phyloP scores from a whole-genome alignment of 352 stramenopile species.

The Pythium brachiatum region DNA sequence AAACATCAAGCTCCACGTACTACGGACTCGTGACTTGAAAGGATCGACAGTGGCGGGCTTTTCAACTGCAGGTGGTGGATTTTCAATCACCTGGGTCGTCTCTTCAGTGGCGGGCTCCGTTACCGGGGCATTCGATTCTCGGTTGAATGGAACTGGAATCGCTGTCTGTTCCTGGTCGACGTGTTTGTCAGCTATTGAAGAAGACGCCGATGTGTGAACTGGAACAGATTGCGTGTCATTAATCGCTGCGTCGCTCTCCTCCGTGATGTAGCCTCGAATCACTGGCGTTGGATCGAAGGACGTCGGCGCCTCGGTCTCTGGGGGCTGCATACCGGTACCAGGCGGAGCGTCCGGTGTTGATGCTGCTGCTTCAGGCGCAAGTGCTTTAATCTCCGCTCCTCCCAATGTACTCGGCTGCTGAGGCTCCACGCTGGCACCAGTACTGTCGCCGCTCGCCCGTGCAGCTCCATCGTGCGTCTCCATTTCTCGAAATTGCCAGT shows the following conservation, averaged over 20 bases:
- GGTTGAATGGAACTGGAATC: no score
- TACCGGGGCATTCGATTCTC: no score
- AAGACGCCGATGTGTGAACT: no score
- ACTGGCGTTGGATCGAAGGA: background rate
- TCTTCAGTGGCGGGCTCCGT: no score
- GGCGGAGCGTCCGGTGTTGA: no score
- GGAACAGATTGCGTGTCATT: no score
- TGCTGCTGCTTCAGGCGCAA: no score
- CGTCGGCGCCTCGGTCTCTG: background rate
- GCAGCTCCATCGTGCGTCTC: background rate
- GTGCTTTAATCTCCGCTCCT: no score
- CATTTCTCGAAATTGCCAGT: background rate
- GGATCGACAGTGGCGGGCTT: slow-evolving; percentile 29
- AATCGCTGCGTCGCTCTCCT: background rate
- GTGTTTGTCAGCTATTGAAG: background rate
- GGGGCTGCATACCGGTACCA: background rate
- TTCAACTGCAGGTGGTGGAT: background rate
- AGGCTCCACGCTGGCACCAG: background rate
- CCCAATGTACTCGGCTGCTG: background rate
- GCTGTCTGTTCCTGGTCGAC: no score
- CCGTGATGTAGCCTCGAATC: background rate
- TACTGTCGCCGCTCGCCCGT: background rate
- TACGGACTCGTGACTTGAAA: slow-evolving; percentile 38
- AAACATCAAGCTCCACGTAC: slow-evolving; percentile 55
- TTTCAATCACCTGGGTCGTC: background rate